Evolutionary conservation across 1,139 yeast genomes (phyloP).

Genomic region (Magnusiomyces sp.): DNA sequence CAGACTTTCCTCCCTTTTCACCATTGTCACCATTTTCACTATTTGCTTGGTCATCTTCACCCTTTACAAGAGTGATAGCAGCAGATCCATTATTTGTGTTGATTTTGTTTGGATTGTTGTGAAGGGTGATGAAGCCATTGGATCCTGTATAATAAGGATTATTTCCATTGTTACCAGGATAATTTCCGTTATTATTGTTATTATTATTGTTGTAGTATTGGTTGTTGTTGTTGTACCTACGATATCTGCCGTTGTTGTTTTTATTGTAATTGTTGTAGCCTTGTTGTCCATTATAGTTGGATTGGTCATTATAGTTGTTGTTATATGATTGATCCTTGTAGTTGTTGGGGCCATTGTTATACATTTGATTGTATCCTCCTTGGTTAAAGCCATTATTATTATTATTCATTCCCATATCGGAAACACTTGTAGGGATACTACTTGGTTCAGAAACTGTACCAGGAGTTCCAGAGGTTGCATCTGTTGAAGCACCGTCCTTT

Average conservation of each 20-base stretch:
- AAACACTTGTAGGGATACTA: too few species aligned
- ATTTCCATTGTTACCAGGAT: slow-evolving; percentile 1
- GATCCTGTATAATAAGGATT: not conserved
- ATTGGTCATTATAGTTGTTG: slow-evolving; percentile 3
- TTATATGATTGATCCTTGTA: not conserved
- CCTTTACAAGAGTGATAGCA: slow-evolving; percentile 14
- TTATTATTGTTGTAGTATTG: slow-evolving; percentile 10
- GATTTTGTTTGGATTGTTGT: not conserved
- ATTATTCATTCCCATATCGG: slow-evolving; percentile 9
- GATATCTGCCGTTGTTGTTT: slow-evolving; percentile 12
- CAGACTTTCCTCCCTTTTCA: not conserved
- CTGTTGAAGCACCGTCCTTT: slow-evolving; percentile 15
- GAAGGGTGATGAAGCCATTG: not conserved
- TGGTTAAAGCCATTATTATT: slow-evolving; percentile 3
- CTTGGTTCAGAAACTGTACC: slow-evolving; percentile 14
- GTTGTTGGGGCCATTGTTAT: slow-evolving; percentile 11
- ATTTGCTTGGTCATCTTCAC: not conserved
- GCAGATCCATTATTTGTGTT: slow-evolving; percentile 12
- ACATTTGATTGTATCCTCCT: slow-evolving; percentile 14
- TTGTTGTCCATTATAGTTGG: slow-evolving; percentile 6
- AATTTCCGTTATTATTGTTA: slow-evolving; percentile 12
- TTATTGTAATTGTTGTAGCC: slow-evolving; percentile 11
- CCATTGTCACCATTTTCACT: slow-evolving; percentile 2
- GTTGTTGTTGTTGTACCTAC: slow-evolving; percentile 12
- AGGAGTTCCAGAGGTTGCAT: slow-evolving; percentile 16